Base-by-base conservation (phyloP, 2,329 filamentous ascomycete genomes). In the Fusarium kyushuense region DNA sequence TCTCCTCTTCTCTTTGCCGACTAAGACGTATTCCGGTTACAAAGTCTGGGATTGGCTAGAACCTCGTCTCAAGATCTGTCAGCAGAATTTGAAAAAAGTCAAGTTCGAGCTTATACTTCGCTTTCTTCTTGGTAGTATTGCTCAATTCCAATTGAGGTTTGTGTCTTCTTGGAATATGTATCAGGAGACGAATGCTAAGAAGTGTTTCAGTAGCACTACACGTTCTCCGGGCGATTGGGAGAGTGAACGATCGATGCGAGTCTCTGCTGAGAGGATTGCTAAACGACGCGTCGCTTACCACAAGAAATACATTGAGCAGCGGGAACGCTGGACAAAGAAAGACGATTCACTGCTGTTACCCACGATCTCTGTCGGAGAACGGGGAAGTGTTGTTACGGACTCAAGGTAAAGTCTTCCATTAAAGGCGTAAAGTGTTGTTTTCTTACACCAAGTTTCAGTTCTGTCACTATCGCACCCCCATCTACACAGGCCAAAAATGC, bases 101-200 rank as follows among this genome's bases (percentile, higher is more conserved):
- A 65, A 32, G 12, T 42, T 52, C 2, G 63, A 65, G 13, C 55
- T 65, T 21, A 13, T 55, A 4, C 13, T 65, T 1, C 61, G 61
- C 1, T 19, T 46, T 3, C 49, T 65, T 1, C 21, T 65, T 4
- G 63, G 61, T 4, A 32, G 55, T 12, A 46, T 65, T 8, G 61
- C 63, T 1, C 23, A 54, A 3, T 32, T 38, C 6, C 63, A 65
- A 12, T 30, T 32, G 5, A 23, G 25, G 63, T 65, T 3, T 13
- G 61, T 36, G 5, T 1, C 3, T 0, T 14, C 7, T 21, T 14
- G 9, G 6, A 0, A 1, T 4, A 0, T 13, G 3, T 2, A 1
- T 1, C 14, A 2, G 3, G 0, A 3, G 7, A 2, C n/a, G 1
- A 5, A 4, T 2, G 5, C 5, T 27, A 0, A 3, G 12, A 9